These are phyloP conservation scores for Candida mattraensis DNA, from an alignment of 805 yeast genomes.

Conservation along the genomic window DNA sequence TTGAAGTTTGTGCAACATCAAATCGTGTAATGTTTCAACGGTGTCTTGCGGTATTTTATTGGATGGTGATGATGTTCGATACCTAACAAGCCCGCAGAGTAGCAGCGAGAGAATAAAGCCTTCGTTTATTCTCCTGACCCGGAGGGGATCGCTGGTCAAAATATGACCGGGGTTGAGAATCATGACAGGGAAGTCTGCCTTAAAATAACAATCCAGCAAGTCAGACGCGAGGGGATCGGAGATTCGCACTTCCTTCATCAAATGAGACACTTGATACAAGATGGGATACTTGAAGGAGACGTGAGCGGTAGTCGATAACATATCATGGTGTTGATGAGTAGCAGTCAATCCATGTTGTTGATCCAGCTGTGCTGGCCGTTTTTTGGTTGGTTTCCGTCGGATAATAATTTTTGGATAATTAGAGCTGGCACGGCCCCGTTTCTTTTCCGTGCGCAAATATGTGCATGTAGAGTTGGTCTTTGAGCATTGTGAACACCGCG, in stretches of 20 bases:
- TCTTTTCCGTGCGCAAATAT: conserved; percentile 42
- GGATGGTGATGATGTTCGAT: conserved; percentile 3
- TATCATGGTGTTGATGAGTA: too few species aligned
- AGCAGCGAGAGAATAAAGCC: conserved; percentile 13
- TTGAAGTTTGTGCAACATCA: conserved; percentile 7
- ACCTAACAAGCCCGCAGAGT: conserved; percentile 9
- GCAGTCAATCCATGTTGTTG: too few species aligned
- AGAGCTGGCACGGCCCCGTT: conserved; percentile 47
- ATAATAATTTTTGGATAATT: conserved; percentile 38
- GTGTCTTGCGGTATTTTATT: conserved; percentile 3
- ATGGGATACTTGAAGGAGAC: conserved; percentile 9
- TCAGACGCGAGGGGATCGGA: conserved; percentile 9
- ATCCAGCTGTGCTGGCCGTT: conserved; percentile 7
- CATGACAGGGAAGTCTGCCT: conserved; percentile 10
- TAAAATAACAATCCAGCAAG: conserved; percentile 14
- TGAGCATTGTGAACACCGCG: conserved; percentile 42
- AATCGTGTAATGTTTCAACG: conserved; percentile 4
- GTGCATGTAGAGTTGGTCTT: conserved; percentile 37
- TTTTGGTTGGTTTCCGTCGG: conserved; percentile 27
- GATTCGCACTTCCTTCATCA: conserved; percentile 8
- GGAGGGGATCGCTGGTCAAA: conserved; percentile 3
- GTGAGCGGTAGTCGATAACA: background rate
- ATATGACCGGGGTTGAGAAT: conserved; percentile 10
- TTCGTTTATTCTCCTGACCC: conserved; percentile 9
- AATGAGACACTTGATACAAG: conserved; percentile 8